phyloP scores from a whole-genome alignment of 1,284 basidiomycete genomes.

The Irpex sp. region DNA sequence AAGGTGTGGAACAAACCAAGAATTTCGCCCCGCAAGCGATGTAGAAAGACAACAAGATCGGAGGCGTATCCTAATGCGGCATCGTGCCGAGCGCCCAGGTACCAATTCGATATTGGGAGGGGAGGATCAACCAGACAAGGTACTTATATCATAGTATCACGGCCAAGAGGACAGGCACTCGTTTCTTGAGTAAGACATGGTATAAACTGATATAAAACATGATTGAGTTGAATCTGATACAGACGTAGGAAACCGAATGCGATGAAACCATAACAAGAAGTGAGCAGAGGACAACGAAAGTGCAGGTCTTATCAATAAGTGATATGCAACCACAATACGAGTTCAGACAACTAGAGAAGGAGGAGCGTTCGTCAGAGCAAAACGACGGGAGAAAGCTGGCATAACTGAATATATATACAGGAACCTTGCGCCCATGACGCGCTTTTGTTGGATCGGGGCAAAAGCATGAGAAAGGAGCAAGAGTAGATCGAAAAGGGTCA shows the following conservation, averaged over 20 bases:
- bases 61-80: background rate
- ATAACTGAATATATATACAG: background rate
- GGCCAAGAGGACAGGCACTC: too few relatives aligned
- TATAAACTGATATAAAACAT: background rate
- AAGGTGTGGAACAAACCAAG: background rate
- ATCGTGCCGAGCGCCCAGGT: background rate
- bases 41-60: background rate
- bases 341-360: background rate
- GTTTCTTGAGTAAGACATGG: background rate
- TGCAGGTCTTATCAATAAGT: background rate
- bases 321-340: background rate
- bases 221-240: background rate
- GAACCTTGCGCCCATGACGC: background rate
- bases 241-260: background rate
- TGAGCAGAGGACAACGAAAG: slow-evolving; percentile 1
- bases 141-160: too few relatives aligned
- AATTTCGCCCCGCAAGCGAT: background rate
- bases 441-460: background rate
- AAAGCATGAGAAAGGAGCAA: background rate
- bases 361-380: background rate
- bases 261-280: background rate
- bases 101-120: too few relatives aligned
- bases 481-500: background rate
- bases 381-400: background rate
- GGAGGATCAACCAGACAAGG: too few relatives aligned